Conservation (phyloP, 768 basidiomycete genomes). For the Candolleomyces aberdarensis region DNA sequence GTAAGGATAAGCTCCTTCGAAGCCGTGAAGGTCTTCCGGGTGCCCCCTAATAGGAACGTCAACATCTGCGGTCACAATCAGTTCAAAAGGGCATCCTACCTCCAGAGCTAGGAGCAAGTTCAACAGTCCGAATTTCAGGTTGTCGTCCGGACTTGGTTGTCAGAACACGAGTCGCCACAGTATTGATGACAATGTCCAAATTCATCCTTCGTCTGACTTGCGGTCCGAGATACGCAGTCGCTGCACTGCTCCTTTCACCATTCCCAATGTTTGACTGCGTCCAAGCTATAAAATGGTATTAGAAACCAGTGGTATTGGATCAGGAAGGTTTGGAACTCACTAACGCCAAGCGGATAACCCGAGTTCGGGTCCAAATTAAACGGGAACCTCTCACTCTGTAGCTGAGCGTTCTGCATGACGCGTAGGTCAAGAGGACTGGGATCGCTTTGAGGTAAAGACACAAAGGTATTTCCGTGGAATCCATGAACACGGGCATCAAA, state of each 20-base stretch:
- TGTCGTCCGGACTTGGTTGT: not conserved
- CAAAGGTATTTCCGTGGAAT: slow-evolving; percentile 25
- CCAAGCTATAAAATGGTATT: slow-evolving; percentile 11
- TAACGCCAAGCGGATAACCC: slow-evolving; percentile 38
- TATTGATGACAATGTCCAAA: not conserved
- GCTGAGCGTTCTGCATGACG: slow-evolving; percentile 27
- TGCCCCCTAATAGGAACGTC: not conserved
- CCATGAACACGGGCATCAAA: slow-evolving; percentile 35
- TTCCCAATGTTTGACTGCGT: slow-evolving; percentile 16
- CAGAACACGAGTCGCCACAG: not conserved
- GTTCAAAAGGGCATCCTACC: not conserved
- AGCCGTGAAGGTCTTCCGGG: not conserved
- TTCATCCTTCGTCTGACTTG: not conserved
- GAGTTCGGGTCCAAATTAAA: slow-evolving; percentile 42
- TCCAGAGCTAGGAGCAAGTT: not conserved
- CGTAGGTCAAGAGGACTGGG: slow-evolving; percentile 23
- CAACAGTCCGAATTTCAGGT: not conserved
- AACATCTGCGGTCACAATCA: not conserved
- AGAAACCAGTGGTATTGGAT: not conserved
- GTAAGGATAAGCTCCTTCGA: slow-evolving; percentile 4
- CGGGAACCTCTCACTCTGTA: slow-evolving; percentile 31
- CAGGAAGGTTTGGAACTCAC: slow-evolving; percentile 19
- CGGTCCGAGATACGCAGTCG: not conserved
- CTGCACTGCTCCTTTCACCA: slow-evolving; percentile 21
- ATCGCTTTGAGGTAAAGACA: slow-evolving; percentile 31